Conservation (phyloP, 2,329 filamentous ascomycete genomes). For the Paracorniculantispora psalliotae region DNA sequence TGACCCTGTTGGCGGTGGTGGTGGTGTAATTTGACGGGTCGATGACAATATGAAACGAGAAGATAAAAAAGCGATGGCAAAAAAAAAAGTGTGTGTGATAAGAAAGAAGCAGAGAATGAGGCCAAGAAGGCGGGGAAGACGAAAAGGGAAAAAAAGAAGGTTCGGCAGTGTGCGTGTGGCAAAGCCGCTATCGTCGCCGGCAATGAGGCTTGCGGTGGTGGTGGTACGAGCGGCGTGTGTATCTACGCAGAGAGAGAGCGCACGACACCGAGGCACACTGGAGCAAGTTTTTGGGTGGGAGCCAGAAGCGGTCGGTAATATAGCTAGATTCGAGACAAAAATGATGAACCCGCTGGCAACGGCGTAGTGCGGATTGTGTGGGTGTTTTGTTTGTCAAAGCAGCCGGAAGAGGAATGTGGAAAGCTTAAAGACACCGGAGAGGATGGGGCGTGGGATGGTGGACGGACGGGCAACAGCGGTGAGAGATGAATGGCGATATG, state of each 20-base stretch:
- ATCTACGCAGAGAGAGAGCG: neutral
- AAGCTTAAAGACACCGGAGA: neutral
- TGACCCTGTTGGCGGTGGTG: too few relatives aligned
- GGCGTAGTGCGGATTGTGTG: neutral
- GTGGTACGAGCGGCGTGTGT: neutral
- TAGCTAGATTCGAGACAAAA: neutral
- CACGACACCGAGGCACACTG: neutral
- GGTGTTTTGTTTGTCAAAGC: too few relatives aligned
- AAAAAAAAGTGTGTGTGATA: too few relatives aligned
- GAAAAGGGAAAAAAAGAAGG: neutral
- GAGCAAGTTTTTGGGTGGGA: neutral
- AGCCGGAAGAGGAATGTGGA: neutral
- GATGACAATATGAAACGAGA: neutral
- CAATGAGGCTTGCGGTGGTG: neutral
- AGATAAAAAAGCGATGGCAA: neutral
- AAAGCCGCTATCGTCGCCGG: neutral
- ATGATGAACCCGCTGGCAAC: neutral
- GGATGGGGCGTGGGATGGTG: neutral
- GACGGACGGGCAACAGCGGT: neutral
- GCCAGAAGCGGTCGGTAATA: neutral
- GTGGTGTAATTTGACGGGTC: too few relatives aligned
- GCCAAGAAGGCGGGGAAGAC: neutral
- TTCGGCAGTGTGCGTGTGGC: neutral
- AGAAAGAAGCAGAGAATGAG: neutral
- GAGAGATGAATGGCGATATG: neutral